These are phyloP conservation scores for Bromus sterilis DNA, from an alignment of 176 grass and related monocot genomes.

Conservation along the genomic window DNA sequence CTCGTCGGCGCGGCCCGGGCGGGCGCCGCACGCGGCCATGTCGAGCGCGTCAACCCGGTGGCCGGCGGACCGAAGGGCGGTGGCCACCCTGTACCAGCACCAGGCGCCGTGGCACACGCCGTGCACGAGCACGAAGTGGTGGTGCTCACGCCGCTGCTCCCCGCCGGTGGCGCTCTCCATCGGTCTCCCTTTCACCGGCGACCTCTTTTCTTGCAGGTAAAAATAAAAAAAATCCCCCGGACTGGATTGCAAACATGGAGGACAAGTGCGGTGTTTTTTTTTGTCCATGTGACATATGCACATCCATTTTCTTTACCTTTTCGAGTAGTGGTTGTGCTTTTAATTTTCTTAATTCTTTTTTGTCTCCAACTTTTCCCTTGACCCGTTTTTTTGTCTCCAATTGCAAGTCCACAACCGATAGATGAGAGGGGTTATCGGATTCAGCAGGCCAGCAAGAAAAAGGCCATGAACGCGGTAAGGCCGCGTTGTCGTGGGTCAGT, in stretches of 20 bases:
- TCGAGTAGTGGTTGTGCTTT: background rate
- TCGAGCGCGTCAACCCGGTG: slow-evolving; percentile 48
- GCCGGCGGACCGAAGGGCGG: background rate
- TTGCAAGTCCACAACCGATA: too few relatives aligned
- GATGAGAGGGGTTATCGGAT: too few relatives aligned
- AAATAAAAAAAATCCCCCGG: background rate
- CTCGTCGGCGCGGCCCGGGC: background rate
- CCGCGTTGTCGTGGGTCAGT: too few relatives aligned
- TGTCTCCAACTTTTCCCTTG: too few relatives aligned
- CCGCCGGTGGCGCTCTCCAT: slow-evolving; percentile 1
- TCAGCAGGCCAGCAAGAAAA: too few relatives aligned
- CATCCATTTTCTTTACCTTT: too few relatives aligned
- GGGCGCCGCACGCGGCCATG: slow-evolving; percentile 30
- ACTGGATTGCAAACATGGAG: background rate
- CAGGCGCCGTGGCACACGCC: slow-evolving; percentile 41
- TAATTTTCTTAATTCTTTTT: too few relatives aligned
- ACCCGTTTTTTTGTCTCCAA: too few relatives aligned
- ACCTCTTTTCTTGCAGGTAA: background rate
- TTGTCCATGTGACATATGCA: too few relatives aligned
- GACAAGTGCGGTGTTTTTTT: background rate
- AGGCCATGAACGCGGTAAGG: too few relatives aligned
- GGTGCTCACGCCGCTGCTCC: background rate
- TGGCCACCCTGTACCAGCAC: slow-evolving; percentile 38
- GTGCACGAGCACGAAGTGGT: slow-evolving; percentile 47
- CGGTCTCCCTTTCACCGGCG: background rate